A percentile compares a stretch with the other conserved stretches of the same genome.
phyloP scores from a whole-genome alignment of 805 yeast genomes.

The Cyberlindnera xishuangbannaensis region DNA sequence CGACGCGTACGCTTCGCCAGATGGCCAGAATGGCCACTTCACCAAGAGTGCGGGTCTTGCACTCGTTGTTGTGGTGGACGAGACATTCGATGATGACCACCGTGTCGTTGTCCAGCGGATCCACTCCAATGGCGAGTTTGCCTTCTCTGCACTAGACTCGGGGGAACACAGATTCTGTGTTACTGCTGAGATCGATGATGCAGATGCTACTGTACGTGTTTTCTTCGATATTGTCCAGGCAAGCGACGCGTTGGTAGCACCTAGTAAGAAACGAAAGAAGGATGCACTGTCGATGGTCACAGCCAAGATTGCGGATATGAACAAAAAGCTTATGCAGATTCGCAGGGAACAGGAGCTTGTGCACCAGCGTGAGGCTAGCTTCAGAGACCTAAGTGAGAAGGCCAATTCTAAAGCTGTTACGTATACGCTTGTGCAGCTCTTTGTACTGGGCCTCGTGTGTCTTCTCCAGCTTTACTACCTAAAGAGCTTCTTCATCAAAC shows the following conservation, averaged over 20 bases:
- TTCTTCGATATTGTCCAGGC: slow-evolving; percentile 69
- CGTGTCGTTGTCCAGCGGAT: slow-evolving; percentile 67
- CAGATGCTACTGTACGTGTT: slow-evolving; percentile 53
- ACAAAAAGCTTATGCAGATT: slow-evolving; percentile 50
- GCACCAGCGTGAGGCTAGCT: slow-evolving; percentile 60
- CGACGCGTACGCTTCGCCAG: slow-evolving; percentile 54
- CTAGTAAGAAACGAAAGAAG: slow-evolving; percentile 51
- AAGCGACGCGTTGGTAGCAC: slow-evolving; percentile 58
- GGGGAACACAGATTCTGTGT: slow-evolving; percentile 87
- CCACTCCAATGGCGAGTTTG: slow-evolving; percentile 56
- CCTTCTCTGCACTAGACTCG: slow-evolving; percentile 74
- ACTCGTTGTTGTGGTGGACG: slow-evolving; percentile 30
- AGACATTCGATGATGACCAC: slow-evolving; percentile 79
- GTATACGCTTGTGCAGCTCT: slow-evolving; percentile 70
- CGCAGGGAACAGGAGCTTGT: slow-evolving; percentile 61
- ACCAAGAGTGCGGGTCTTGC: slow-evolving; percentile 1
- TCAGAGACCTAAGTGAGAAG: slow-evolving; percentile 71
- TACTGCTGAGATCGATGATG: slow-evolving; percentile 42
- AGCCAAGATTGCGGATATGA: slow-evolving; percentile 50
- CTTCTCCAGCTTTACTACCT: slow-evolving; percentile 72
- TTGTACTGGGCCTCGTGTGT: slow-evolving; percentile 64
- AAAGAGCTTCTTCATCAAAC: slow-evolving; percentile 79
- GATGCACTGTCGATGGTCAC: slow-evolving; percentile 48
- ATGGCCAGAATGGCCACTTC: slow-evolving; percentile 22
- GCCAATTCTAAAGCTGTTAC: slow-evolving; percentile 67